These are phyloP conservation scores for Calonectria pteridis DNA, from an alignment of 2,329 filamentous ascomycete species.

Conservation along the genomic window DNA sequence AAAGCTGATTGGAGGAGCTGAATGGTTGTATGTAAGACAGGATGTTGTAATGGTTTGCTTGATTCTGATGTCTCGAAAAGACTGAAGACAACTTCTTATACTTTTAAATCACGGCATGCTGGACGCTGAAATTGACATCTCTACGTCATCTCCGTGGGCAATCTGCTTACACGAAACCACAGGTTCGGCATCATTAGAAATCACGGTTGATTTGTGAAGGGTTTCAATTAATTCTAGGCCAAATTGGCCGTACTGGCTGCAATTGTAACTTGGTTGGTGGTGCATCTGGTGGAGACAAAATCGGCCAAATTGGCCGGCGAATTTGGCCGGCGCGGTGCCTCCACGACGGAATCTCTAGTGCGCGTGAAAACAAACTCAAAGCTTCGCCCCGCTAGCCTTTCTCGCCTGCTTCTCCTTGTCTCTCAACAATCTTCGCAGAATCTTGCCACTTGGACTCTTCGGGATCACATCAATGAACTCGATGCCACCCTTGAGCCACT, in stretches of 20 bases:
- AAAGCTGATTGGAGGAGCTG: neutral
- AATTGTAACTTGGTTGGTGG: neutral
- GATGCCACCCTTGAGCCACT: slow-evolving; percentile 72
- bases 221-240: neutral
- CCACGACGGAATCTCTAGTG: neutral
- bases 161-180: neutral
- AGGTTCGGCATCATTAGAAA: neutral
- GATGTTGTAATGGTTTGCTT: neutral
- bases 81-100: neutral
- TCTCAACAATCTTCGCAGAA: slow-evolving; percentile 74
- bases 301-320: neutral
- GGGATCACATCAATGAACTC: slow-evolving; percentile 75
- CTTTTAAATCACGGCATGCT: neutral
- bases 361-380: neutral
- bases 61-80: neutral
- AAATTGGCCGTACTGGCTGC: neutral
- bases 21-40: neutral
- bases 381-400: slow-evolving; percentile 2
- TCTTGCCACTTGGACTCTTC: slow-evolving; percentile 80
- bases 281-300: neutral
- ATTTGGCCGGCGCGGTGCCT: neutral
- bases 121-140: neutral
- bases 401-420: slow-evolving; percentile 68
- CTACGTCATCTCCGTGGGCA: neutral
- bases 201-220: neutral